Conservation (phyloP, 441 rosid genomes). For the California macrophylla region DNA sequence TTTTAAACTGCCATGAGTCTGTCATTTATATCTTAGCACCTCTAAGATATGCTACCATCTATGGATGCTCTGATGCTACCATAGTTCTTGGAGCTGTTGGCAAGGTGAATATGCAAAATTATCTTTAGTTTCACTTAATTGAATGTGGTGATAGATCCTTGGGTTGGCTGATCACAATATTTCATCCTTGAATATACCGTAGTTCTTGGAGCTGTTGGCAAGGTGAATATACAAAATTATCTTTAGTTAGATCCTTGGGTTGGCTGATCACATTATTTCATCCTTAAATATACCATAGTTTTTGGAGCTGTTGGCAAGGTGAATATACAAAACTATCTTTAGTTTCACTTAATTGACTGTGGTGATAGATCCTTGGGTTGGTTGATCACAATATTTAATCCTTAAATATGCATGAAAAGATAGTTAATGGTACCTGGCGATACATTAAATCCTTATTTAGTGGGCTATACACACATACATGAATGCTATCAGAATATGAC, state of each 20-base stretch:
- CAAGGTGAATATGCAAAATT: conserved; percentile 44
- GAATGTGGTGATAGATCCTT: not conserved
- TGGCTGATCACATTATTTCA: not conserved
- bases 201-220: conserved; percentile 97
- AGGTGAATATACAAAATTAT: conserved; percentile 36
- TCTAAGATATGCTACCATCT: conserved; percentile 75
- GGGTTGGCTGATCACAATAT: too few relatives aligned
- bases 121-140: not conserved
- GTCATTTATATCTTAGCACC: conserved; percentile 89
- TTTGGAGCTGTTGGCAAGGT: conserved; percentile 99
- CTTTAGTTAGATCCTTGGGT: not conserved
- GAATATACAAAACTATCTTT: conserved; percentile 4
- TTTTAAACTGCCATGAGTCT: conserved; percentile 93
- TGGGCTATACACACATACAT: not conserved
- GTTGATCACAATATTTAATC: too few relatives aligned
- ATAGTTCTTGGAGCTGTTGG: conserved; percentile 98
- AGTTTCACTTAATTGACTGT: not conserved
- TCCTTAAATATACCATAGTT: conserved; percentile 42
- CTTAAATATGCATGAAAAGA: not conserved
- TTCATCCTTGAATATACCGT: conserved; percentile 39
- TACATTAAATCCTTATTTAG: not conserved
- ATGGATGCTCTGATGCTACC: conserved; percentile 96
- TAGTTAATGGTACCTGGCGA: not conserved
- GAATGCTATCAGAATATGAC: not conserved
- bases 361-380: not conserved